These are phyloP conservation scores for Emmonsiellopsis sp. DNA, from an alignment of 2,329 filamentous ascomycete species.

Conservation along the genomic window DNA sequence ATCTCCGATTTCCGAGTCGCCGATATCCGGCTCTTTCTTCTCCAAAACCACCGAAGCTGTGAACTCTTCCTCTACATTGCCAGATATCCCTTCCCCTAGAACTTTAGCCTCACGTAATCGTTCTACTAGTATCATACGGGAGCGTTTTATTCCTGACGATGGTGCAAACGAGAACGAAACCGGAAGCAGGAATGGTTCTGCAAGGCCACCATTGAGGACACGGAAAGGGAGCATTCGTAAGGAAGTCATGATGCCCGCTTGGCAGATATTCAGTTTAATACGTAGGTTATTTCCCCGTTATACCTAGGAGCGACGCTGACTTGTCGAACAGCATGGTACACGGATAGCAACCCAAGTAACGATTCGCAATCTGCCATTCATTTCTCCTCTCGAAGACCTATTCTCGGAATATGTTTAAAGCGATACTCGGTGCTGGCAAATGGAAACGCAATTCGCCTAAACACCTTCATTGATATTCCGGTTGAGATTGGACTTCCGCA, in stretches of 20 bases:
- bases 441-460: constrained; percentile 60
- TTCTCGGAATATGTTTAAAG: constrained; percentile 88
- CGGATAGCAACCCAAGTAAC: constrained; percentile 51
- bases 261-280: constrained; percentile 93
- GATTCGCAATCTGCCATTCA: constrained; percentile 77
- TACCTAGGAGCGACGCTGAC: constrained; percentile 17
- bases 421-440: constrained; percentile 68
- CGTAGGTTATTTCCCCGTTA: constrained; percentile 47
- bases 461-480: constrained; percentile 86
- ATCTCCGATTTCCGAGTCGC: constrained; percentile 22
- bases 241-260: constrained; percentile 89
- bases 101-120: background rate
- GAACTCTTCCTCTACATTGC: constrained; percentile 19
- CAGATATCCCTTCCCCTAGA: constrained; percentile 17
- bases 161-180: constrained; percentile 17
- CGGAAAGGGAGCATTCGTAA: constrained; percentile 43
- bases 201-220: background rate
- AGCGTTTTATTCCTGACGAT: constrained; percentile 38
- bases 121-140: constrained; percentile 33
- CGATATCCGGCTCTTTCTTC: constrained; percentile 20
- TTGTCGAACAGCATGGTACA: constrained; percentile 68
- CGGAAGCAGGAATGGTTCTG: constrained; percentile 16
- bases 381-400: constrained; percentile 70
- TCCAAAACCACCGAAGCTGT: constrained; percentile 13
- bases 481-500: constrained; percentile 73